Base-by-base conservation (phyloP, 148 eudicot genomes). In the Pharnaceum exiguum region DNA sequence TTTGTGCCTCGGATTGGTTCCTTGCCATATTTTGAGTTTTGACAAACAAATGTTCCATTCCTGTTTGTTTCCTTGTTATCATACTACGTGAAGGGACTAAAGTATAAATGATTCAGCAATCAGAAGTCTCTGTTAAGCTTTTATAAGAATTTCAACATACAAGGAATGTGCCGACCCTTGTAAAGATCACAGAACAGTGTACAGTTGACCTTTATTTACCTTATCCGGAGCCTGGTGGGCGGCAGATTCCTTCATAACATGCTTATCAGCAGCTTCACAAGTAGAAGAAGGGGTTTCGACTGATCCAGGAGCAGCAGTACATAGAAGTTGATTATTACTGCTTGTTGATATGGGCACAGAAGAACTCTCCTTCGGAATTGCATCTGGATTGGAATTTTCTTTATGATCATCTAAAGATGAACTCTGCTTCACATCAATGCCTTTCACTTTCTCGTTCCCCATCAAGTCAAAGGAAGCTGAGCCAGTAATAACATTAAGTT, bases 221-320 rank as follows among this genome's bases (percentile, higher is more conserved):
- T 70, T 52, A 25, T n/a, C 11, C 27, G n/a, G 38, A 50, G 57
- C 36, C 46, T 43, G 55, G 35, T 70, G n/a, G 21, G 2, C 36
- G 25, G 45, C 26, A 37, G 49, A 37, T 21, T 47, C 46, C 31
- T 63, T 60, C 24, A 44, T 40, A 35, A 2, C 38, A 55, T 27
- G 55, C 46, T 39, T 40, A 28, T 62, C 63, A 55, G 73, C 29
- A 39, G 30, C 42, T 48, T 27, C 38, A n/a, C 0, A 5, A 28
- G 48, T 22, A 40, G 54, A 29, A 45, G 23, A 62, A 48, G 58
- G 47, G 49, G 25, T n/a, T 48, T 62, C 58, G 46, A 17, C 31
- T 38, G 57, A 62, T 55, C 43, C 50, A 55, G 67, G 31, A 38
- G 45, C 59, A 51, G 55, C 26, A 51, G 61, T 54, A 38, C 43